phyloP scores from a whole-genome alignment of 441 rosid genomes.

The Corymbia citriodora region DNA sequence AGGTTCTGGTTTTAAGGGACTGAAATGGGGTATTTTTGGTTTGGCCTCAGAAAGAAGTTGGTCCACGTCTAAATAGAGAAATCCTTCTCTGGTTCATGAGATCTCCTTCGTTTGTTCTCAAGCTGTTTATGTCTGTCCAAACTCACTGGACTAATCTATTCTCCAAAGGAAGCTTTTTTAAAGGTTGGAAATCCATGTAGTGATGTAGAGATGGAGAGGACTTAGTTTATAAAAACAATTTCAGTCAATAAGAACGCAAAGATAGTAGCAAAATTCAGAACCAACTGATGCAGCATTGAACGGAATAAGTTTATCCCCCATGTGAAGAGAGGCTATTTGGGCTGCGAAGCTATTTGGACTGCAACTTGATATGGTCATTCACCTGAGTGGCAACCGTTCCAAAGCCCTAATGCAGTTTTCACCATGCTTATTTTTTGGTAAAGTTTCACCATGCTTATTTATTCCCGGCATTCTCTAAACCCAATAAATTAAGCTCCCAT shows the following conservation, averaged over 20 bases:
- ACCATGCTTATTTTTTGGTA: background rate
- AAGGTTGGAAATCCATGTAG: background rate
- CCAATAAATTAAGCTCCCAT: background rate
- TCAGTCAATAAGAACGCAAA: slow-evolving; percentile 9
- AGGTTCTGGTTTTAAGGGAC: background rate
- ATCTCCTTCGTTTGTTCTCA: background rate
- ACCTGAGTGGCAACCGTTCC: background rate
- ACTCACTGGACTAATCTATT: background rate
- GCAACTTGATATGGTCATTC: background rate
- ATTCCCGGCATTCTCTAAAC: background rate
- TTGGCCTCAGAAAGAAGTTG: background rate
- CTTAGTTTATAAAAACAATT: background rate
- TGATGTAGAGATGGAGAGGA: slow-evolving; percentile 22
- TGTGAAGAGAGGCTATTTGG: background rate
- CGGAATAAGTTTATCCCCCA: background rate
- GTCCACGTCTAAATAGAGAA: background rate
- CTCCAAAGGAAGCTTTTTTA: background rate
- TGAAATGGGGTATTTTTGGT: background rate
- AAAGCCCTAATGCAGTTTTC: background rate
- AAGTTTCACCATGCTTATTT: background rate
- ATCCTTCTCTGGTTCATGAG: background rate
- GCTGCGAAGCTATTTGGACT: background rate
- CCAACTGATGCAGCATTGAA: background rate
- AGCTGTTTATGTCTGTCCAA: background rate
- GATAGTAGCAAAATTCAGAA: background rate